Percentiles rank a stretch among this genome's conserved stretches.
Evolutionary conservation across 768 basidiomycete species (phyloP).

Genomic region (Russula lepida): DNA sequence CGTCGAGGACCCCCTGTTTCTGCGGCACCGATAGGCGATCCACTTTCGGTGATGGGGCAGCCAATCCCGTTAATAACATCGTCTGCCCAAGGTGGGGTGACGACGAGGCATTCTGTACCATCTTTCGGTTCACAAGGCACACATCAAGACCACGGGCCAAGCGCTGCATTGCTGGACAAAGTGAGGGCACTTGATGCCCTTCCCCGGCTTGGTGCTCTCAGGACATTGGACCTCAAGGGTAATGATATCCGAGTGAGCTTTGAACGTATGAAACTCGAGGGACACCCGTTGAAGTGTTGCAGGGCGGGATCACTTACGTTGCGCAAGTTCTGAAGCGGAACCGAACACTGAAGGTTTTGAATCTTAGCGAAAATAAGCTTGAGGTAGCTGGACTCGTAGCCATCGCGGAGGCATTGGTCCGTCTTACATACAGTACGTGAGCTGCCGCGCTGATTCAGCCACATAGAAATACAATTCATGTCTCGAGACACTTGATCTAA

Average conservation of each 20-base stretch:
- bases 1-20: constrained; percentile 35
- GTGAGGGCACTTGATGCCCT: constrained; percentile 84
- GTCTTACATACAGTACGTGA: constrained; percentile 24
- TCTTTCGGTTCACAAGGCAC: constrained; percentile 14
- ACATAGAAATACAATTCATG: constrained; percentile 89
- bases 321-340: constrained; percentile 96
- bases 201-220: constrained; percentile 74
- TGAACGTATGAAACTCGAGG: neutral
- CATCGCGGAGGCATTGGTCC: constrained; percentile 83
- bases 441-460: neutral
- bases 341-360: constrained; percentile 87
- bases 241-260: constrained; percentile 82
- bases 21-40: constrained; percentile 27
- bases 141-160: constrained; percentile 40
- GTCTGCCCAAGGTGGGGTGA: constrained; percentile 41
- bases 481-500: constrained; percentile 89
- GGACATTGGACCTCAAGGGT: constrained; percentile 84
- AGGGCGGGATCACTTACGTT: constrained; percentile 79
- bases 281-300: constrained; percentile 1
- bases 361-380: constrained; percentile 90
- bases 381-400: constrained; percentile 71
- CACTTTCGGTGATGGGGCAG: constrained; percentile 36
- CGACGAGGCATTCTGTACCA: constrained; percentile 35
- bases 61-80: constrained; percentile 64
- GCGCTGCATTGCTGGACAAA: constrained; percentile 75